phyloP scores from a whole-genome alignment of 2,329 filamentous ascomycete genomes.

The Colletotrichum sp. region DNA sequence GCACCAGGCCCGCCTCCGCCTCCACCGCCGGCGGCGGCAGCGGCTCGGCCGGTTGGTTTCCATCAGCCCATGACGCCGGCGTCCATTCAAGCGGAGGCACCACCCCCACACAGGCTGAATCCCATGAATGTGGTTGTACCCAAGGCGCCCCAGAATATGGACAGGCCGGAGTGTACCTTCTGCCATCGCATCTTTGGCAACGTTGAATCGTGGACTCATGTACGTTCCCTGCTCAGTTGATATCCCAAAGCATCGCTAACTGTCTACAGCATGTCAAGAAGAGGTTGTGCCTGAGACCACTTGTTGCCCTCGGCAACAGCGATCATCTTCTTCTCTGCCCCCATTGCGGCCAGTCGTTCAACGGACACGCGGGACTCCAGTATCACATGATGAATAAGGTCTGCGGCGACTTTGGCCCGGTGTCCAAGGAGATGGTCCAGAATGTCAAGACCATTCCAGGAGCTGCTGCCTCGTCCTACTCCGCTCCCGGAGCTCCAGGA shows the following conservation, averaged over 20 bases:
- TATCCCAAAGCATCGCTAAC: neutral
- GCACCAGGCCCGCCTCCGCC: neutral
- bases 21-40: neutral
- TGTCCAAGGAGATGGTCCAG: neutral
- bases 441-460: neutral
- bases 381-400: constrained; percentile 52
- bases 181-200: constrained; percentile 24
- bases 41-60: neutral
- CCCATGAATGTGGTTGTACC: neutral
- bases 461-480: neutral
- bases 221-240: constrained; percentile 1
- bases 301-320: constrained; percentile 12
- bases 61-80: neutral
- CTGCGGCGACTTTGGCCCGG: constrained; percentile 46
- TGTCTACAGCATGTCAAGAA: constrained; percentile 37
- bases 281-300: constrained; percentile 34
- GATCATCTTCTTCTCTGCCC: constrained; percentile 37
- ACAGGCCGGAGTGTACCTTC: neutral
- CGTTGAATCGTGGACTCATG: neutral
- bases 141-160: neutral
- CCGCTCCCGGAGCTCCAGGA: neutral
- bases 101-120: neutral
- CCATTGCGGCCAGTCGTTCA: constrained; percentile 52
- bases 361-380: constrained; percentile 41
- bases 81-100: neutral